Conservation (phyloP, 352 stramenopile species). For the Phytophthora sp. region DNA sequence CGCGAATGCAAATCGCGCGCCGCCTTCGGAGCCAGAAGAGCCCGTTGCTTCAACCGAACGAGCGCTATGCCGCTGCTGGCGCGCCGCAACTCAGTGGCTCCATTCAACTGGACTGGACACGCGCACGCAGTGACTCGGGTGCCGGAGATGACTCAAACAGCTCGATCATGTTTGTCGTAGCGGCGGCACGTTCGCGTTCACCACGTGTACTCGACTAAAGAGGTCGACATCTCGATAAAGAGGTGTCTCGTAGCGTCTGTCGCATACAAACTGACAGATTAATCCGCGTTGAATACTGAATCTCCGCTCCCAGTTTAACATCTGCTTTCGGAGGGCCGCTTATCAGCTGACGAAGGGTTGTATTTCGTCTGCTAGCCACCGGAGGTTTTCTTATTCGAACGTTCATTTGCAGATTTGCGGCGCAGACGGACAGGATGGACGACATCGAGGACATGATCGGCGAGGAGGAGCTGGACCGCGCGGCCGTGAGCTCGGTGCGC, state of each 20-base stretch:
- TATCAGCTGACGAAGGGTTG: no score
- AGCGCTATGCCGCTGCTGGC: neutral
- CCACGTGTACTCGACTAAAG: no score
- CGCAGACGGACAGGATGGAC: conserved; percentile 42
- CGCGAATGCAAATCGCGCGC: conserved; percentile 5
- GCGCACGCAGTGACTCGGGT: neutral
- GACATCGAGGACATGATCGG: conserved; percentile 87
- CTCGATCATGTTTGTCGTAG: neutral
- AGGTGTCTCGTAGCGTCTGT: no score
- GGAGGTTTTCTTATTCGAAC: conserved; percentile 13
- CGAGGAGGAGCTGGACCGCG: conserved; percentile 69
- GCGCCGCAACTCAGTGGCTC: neutral
- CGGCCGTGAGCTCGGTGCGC: conserved; percentile 47
- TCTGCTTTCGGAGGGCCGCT: no score
- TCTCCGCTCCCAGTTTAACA: no score
- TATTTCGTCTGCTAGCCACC: conserved; percentile 17
- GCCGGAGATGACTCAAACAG: no score
- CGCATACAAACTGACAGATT: no score
- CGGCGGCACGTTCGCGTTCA: neutral
- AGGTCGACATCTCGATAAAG: no score
- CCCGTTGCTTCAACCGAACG: conserved; percentile 6
- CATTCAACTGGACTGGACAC: conserved; percentile 13
- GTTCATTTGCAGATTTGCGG: conserved; percentile 18
- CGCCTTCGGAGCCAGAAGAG: conserved; percentile 5
- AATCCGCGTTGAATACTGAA: no score